Percentiles rank a stretch among this genome's conserved stretches.
Evolutionary conservation across 2,329 filamentous ascomycete genomes (phyloP).

Genomic region (Amylocarpus encephaloides): DNA sequence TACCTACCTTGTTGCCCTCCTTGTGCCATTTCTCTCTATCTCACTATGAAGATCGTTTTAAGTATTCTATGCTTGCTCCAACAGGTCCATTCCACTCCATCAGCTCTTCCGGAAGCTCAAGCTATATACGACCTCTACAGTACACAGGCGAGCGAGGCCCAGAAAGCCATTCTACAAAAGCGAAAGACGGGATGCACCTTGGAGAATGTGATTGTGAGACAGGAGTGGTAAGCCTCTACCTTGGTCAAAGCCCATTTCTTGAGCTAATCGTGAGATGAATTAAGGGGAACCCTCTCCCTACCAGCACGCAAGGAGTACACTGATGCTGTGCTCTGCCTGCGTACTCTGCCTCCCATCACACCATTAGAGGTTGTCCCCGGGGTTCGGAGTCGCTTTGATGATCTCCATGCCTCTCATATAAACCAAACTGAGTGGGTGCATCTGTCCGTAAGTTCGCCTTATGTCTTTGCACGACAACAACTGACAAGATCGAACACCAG

Average conservation of each 20-base stretch:
- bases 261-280: not conserved
- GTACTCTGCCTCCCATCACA: constrained; percentile 27
- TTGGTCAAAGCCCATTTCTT: not conserved
- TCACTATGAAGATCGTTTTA: no score
- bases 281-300: constrained; percentile 7
- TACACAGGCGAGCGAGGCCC: not conserved
- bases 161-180: not conserved
- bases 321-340: constrained; percentile 34
- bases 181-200: not conserved
- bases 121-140: not conserved
- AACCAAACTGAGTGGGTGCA: constrained; percentile 26
- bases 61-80: no score
- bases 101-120: not conserved
- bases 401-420: constrained; percentile 33
- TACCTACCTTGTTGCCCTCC: no score
- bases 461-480: not conserved
- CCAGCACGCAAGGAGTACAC: constrained; percentile 28
- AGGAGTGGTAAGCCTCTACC: not conserved
- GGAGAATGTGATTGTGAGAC: not conserved
- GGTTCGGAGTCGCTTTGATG: constrained; percentile 30
- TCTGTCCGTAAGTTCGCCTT: constrained; percentile 6
- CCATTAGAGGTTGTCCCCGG: constrained; percentile 23
- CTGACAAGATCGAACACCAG: not conserved
- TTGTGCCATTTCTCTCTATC: no score
- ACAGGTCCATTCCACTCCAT: not conserved